These are phyloP conservation scores for Elsinoe arachidis DNA, from an alignment of 2,329 filamentous ascomycete genomes.

Conservation along the genomic window DNA sequence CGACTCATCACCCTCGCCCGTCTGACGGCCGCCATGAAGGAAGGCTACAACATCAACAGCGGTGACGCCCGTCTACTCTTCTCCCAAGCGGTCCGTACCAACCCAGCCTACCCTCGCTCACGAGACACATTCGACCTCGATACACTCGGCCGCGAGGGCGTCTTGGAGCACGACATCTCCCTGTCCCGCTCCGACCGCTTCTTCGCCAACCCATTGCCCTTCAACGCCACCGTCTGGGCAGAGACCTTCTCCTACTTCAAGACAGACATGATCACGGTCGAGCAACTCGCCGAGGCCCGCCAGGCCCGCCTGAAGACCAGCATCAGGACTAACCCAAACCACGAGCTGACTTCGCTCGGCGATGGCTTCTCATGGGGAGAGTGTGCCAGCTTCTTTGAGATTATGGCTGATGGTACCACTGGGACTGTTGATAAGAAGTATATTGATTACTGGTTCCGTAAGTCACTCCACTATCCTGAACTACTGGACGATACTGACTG, in stretches of 20 bases:
- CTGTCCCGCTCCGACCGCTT: slow-evolving; percentile 4
- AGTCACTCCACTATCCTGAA: neutral
- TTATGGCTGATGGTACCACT: slow-evolving; percentile 6
- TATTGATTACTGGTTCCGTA: slow-evolving; percentile 10
- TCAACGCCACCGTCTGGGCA: slow-evolving; percentile 11
- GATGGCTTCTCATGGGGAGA: slow-evolving; percentile 4
- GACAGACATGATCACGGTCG: slow-evolving; percentile 7
- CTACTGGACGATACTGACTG: neutral
- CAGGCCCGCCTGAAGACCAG: slow-evolving; percentile 3
- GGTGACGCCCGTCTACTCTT: slow-evolving; percentile 6
- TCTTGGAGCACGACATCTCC: slow-evolving; percentile 8
- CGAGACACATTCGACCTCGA: slow-evolving; percentile 10
- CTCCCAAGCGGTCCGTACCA: slow-evolving; percentile 4
- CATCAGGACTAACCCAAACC: slow-evolving; percentile 3
- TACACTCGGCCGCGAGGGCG: slow-evolving; percentile 3
- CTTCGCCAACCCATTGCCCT: slow-evolving; percentile 1
- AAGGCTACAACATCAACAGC: slow-evolving; percentile 10
- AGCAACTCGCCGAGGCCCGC: slow-evolving; percentile 2
- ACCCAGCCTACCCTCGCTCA: neutral
- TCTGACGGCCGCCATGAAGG: slow-evolving; percentile 8
- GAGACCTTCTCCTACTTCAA: slow-evolving; percentile 12
- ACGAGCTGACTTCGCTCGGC: slow-evolving; percentile 1
- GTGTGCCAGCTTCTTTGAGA: slow-evolving; percentile 5
- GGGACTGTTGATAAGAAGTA: slow-evolving; percentile 7
- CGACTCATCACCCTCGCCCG: slow-evolving; percentile 12